These are phyloP conservation scores for Mycena albidolilacea DNA, from an alignment of 768 basidiomycete species.

Conservation along the genomic window DNA sequence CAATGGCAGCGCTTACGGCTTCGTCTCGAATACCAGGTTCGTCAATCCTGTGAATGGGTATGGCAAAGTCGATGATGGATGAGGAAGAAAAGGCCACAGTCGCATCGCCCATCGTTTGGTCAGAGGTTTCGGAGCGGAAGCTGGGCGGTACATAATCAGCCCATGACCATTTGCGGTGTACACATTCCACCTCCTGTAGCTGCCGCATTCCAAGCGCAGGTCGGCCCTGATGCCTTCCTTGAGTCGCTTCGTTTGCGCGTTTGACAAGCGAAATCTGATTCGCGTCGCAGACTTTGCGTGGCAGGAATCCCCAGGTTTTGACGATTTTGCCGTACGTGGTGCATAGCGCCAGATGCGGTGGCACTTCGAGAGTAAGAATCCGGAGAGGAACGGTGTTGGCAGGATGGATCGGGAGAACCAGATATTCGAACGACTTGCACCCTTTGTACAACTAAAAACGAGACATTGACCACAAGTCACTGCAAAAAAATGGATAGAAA, in stretches of 20 bases:
- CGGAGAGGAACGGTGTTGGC: not conserved
- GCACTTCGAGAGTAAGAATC: not conserved
- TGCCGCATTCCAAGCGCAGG: not conserved
- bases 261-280: not conserved
- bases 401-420: constrained; percentile 17
- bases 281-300: not conserved
- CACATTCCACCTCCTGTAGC: not conserved
- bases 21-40: not conserved
- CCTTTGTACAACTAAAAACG: not conserved
- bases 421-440: constrained; percentile 19
- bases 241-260: not conserved
- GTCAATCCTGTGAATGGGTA: too few species aligned
- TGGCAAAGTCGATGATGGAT: not conserved
- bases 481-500: not conserved
- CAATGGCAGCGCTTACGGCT: not conserved
- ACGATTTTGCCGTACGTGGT: not conserved
- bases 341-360: constrained; percentile 16
- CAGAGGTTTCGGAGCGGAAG: constrained; percentile 1
- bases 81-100: not conserved
- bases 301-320: not conserved
- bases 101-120: not conserved
- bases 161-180: not conserved
- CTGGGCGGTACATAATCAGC: not conserved
- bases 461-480: not conserved
- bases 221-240: not conserved